Evolutionary conservation across 495 filamentous ascomycete species (phyloP).

Genomic region (Cryomyces minteri): DNA sequence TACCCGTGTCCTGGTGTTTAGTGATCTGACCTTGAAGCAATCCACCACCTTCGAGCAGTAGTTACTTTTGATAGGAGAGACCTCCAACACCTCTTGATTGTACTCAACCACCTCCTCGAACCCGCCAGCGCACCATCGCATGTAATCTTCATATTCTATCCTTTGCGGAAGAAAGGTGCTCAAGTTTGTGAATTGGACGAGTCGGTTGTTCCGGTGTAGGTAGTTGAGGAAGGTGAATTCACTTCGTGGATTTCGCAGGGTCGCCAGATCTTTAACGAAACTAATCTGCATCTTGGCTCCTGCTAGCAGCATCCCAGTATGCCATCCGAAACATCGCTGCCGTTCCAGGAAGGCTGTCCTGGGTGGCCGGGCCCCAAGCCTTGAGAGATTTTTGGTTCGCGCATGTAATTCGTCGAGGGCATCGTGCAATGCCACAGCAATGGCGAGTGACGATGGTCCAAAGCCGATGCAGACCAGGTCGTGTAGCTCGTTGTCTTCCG

Average conservation of each 20-base stretch:
- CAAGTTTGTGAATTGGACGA: constrained; percentile 80
- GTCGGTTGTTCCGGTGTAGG: constrained; percentile 54
- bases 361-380: constrained; percentile 25
- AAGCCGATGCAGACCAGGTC: constrained; percentile 88
- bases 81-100: constrained; percentile 50
- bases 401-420: constrained; percentile 16
- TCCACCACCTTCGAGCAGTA: constrained; percentile 23
- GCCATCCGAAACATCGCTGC: constrained; percentile 74
- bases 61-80: constrained; percentile 27
- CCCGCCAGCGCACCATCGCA: constrained; percentile 72
- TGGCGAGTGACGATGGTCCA: constrained; percentile 82
- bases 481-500: constrained; percentile 37
- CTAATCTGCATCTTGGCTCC: constrained; percentile 95
- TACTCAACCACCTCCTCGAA: constrained; percentile 71
- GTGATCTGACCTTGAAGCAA: constrained; percentile 36
- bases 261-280: constrained; percentile 92
- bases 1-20: constrained; percentile 30
- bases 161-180: constrained; percentile 74
- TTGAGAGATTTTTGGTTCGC: constrained; percentile 3
- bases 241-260: constrained; percentile 68
- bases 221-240: constrained; percentile 95
- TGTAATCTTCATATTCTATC: constrained; percentile 86
- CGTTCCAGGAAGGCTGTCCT: constrained; percentile 74
- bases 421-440: constrained; percentile 80
- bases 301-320: constrained; percentile 85